phyloP scores from a whole-genome alignment of 345 rosid genomes.

The Acer saccharum region DNA sequence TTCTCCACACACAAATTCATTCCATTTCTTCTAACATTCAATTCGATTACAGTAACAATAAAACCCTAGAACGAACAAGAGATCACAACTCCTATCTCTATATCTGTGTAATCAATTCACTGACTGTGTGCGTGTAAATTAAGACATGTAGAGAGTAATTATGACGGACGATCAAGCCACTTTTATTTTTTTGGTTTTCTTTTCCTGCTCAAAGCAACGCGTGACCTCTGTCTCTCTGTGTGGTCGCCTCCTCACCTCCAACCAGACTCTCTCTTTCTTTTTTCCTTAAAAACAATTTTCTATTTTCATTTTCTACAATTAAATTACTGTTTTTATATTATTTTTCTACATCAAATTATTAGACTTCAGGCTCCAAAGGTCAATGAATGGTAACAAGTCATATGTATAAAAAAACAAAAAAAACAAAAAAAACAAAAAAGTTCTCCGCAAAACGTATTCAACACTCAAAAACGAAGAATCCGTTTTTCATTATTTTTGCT shows the following conservation, averaged over 20 bases:
- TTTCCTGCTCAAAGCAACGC: background rate
- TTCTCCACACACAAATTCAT: slow-evolving; percentile 11
- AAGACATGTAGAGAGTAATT: slow-evolving; percentile 1
- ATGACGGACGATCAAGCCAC: slow-evolving; percentile 9
- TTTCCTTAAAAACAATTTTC: background rate
- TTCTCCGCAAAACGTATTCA: too few relatives aligned
- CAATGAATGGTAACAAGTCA: too few relatives aligned
- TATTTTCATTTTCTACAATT: background rate
- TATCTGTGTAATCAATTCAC: background rate
- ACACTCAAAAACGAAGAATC: too few relatives aligned
- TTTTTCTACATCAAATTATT: too few relatives aligned
- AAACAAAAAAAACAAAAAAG: too few relatives aligned
- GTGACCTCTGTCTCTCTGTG: background rate
- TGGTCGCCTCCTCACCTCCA: background rate
- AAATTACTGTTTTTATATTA: too few relatives aligned
- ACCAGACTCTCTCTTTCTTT: background rate
- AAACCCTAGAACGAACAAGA: slow-evolving; percentile 13
- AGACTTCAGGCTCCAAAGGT: too few relatives aligned
- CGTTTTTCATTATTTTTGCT: too few relatives aligned
- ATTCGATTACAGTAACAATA: background rate
- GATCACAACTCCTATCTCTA: background rate
- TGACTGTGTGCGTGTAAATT: slow-evolving; percentile 17
- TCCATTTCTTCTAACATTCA: background rate
- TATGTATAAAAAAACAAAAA: too few relatives aligned
- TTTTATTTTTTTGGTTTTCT: background rate